Percentiles rank a stretch among this genome's conserved stretches.
These are phyloP conservation scores for Saraca asoca DNA, from an alignment of 331 rosid genomes.

Conservation along the genomic window DNA sequence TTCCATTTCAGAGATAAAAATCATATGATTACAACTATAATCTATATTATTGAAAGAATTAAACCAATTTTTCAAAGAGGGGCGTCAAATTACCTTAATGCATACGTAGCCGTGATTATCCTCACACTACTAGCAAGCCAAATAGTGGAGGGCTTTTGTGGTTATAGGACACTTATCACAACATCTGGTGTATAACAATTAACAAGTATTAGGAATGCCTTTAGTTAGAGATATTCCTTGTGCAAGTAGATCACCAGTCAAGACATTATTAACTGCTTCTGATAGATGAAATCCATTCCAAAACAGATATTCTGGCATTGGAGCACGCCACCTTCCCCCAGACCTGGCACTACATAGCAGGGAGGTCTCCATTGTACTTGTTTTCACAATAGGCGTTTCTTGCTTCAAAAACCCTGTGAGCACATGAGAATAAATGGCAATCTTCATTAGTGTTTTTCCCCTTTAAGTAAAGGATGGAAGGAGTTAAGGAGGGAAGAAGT, in stretches of 20 bases:
- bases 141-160: no score
- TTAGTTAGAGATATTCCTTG: slow-evolving; percentile 54
- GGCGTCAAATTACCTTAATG: no score
- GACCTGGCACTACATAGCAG: slow-evolving; percentile 63
- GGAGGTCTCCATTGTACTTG: slow-evolving; percentile 74
- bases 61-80: not conserved
- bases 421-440: not conserved
- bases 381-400: slow-evolving; percentile 81
- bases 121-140: no score
- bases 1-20: no score
- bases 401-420: slow-evolving; percentile 71
- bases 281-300: slow-evolving; percentile 95
- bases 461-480: no score
- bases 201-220: not conserved
- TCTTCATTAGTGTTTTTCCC: no score
- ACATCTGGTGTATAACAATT: no score
- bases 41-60: slow-evolving; percentile 9
- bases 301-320: slow-evolving; percentile 78
- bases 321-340: slow-evolving; percentile 54
- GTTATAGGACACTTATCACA: no score
- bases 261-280: slow-evolving; percentile 64
- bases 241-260: slow-evolving; percentile 48
- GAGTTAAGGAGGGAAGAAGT: no score
- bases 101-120: no score
- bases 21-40: not conserved